Conservation (phyloP, 108 stramenopile genomes). For the Cyclotella distinguenda region DNA sequence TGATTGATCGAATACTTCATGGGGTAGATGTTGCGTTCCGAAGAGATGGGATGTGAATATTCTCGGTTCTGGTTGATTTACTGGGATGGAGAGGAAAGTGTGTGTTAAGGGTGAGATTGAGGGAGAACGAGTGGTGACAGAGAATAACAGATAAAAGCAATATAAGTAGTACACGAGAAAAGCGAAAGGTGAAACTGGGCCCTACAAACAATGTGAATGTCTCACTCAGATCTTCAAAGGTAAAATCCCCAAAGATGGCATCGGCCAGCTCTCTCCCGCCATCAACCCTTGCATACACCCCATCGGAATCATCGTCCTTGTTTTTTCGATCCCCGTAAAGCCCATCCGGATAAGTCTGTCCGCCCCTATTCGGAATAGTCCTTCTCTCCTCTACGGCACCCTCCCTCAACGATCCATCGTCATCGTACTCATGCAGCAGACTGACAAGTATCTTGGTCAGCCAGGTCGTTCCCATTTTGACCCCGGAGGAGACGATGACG, state of each 20-base stretch:
- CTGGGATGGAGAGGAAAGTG: not conserved
- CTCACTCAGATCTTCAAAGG: constrained; percentile 23
- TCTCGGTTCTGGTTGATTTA: constrained; percentile 22
- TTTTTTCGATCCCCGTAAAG: constrained; percentile 10
- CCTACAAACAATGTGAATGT: not conserved
- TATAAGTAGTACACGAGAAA: too few species aligned
- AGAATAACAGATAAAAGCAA: too few species aligned
- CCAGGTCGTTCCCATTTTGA: constrained; percentile 49
- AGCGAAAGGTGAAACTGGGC: too few species aligned
- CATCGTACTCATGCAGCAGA: constrained; percentile 19
- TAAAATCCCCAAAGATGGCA: constrained; percentile 31
- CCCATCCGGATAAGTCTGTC: constrained; percentile 39
- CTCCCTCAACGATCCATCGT: not conserved
- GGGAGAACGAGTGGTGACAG: too few species aligned
- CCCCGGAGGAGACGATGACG: constrained; percentile 20
- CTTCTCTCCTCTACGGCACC: not conserved
- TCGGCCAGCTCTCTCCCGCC: not conserved
- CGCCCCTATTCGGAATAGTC: constrained; percentile 1
- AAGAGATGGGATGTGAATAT: constrained; percentile 36
- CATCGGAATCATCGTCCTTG: not conserved
- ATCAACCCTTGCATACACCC: constrained; percentile 1
- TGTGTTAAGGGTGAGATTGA: too few species aligned
- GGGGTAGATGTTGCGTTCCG: constrained; percentile 17
- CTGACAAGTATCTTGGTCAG: constrained; percentile 11
- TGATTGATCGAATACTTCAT: not conserved